These are phyloP conservation scores for Suillus subaureus DNA, from an alignment of 768 basidiomycete species.

Conservation along the genomic window DNA sequence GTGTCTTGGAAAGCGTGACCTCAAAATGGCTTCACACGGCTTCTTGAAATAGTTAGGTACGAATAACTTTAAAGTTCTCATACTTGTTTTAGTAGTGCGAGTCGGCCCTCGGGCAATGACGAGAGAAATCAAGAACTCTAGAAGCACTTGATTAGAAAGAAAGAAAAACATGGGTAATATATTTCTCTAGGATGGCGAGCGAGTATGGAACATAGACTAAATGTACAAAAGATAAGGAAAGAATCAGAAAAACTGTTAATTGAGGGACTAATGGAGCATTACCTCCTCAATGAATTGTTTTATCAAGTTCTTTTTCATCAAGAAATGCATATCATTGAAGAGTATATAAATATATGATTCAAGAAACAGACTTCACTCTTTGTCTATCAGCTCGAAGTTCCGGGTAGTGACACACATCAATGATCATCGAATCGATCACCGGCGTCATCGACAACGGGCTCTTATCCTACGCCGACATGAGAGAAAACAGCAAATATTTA, in stretches of 20 bases:
- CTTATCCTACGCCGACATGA: neutral
- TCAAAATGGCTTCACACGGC: neutral
- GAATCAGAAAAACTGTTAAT: neutral
- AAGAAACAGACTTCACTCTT: conserved; percentile 65
- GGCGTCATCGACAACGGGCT: too few species aligned
- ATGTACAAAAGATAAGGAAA: neutral
- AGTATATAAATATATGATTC: conserved; percentile 14
- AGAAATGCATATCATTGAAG: conserved; percentile 26
- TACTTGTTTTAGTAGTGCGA: neutral
- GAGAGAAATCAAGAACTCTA: neutral
- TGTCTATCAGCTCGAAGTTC: conserved; percentile 50
- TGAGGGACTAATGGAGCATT: too few species aligned
- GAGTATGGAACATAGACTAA: neutral
- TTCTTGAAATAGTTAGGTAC: neutral
- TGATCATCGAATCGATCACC: neutral
- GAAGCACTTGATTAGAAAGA: neutral
- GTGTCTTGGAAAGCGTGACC: neutral
- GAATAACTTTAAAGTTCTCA: neutral
- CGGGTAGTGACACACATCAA: neutral
- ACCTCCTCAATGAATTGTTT: conserved; percentile 89
- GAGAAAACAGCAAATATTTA: neutral
- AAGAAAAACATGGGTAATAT: neutral
- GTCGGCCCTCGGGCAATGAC: neutral
- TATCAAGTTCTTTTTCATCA: conserved; percentile 79
- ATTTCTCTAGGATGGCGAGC: neutral